phyloP scores from a whole-genome alignment of 176 grass and related monocot species.

The Triticum aestivum region IWGSC_CS_RefSeq_v2.1 NC_057801.1:796616384-796616883 shows the following conservation, averaged over 20 bases:
- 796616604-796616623: not conserved
- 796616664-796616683: not conserved
- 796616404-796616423: not conserved
- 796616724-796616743: not conserved
- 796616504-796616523: not conserved
- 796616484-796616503: not conserved
- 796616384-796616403: not conserved
- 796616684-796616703: not conserved
- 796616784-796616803: not conserved
- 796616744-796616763: not conserved
- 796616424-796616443: not conserved
- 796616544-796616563: not conserved
- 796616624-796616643: not conserved
- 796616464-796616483: not conserved
- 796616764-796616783: not conserved
- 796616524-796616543: not conserved
- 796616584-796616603: not conserved
- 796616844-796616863: not conserved
- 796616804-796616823: not conserved
- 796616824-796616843: not conserved
- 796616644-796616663: not conserved
- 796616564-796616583: not conserved
- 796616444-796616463: not conserved
- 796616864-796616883: not conserved
- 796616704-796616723: not conserved